Percentiles rank a stretch among this genome's conserved stretches.
These are phyloP conservation scores for Strobilomyces confusus DNA, from an alignment of 768 basidiomycete species.

Conservation along the genomic window DNA sequence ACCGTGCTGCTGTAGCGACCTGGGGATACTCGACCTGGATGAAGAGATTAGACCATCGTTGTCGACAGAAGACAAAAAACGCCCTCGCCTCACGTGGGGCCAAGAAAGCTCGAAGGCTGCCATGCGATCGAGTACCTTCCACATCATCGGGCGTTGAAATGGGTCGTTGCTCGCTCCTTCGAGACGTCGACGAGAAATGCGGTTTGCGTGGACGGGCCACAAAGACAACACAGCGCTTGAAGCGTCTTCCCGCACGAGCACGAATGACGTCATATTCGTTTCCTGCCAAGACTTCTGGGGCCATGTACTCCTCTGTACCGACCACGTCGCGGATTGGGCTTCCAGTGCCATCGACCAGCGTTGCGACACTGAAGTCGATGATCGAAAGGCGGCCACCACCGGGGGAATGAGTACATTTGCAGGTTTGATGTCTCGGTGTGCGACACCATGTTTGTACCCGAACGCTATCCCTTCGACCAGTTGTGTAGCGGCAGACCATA, in stretches of 20 bases:
- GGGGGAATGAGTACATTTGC: background rate
- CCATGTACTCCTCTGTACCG: background rate
- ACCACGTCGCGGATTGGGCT: no score
- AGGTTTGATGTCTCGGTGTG: background rate
- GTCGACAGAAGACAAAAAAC: no score
- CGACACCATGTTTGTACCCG: background rate
- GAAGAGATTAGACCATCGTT: no score
- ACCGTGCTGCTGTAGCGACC: no score
- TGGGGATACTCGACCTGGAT: no score
- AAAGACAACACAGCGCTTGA: background rate
- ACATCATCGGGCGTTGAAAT: background rate
- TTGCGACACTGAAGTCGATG: background rate
- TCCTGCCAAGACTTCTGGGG: background rate
- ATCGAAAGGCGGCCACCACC: background rate
- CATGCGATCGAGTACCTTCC: background rate
- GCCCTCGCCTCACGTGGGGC: no score
- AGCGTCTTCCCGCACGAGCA: background rate
- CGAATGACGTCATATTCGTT: background rate
- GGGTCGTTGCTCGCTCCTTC: background rate
- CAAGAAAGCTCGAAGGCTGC: background rate
- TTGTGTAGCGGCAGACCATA: background rate
- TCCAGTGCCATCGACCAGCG: background rate
- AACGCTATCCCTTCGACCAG: background rate
- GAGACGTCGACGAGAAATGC: background rate
- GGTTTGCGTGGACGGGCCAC: background rate